Conservation (phyloP, 495 filamentous ascomycete species). For the Copromyces sp. region DNA sequence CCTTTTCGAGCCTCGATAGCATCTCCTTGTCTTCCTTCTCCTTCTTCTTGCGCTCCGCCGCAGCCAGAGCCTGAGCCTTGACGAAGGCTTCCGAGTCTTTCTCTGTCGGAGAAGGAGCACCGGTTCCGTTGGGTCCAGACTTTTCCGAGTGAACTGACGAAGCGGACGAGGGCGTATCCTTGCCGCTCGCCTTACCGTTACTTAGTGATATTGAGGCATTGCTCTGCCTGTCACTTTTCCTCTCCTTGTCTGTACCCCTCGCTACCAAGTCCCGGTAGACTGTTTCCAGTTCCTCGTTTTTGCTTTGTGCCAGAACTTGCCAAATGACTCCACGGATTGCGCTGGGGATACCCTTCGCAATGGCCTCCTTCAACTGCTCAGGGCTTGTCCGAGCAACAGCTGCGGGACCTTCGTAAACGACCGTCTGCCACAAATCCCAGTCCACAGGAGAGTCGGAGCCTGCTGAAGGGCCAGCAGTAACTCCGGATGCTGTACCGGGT, state of each 20-base stretch:
- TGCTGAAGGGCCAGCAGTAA: conserved; percentile 58
- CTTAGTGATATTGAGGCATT: conserved; percentile 18
- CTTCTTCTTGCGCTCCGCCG: conserved; percentile 61
- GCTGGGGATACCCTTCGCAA: conserved; percentile 86
- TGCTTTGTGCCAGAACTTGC: conserved; percentile 93
- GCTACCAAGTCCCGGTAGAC: conserved; percentile 75
- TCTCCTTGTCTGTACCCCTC: conserved; percentile 72
- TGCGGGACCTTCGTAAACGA: conserved; percentile 85
- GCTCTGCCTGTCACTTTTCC: conserved; percentile 42
- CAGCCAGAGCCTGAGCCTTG: conserved; percentile 55
- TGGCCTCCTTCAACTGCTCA: conserved; percentile 80
- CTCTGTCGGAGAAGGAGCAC: conserved; percentile 47
- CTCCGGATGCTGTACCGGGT: conserved; percentile 73
- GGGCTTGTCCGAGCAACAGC: conserved; percentile 76
- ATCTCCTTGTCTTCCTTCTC: conserved; percentile 63
- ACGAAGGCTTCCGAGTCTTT: conserved; percentile 52
- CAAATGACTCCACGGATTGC: conserved; percentile 94
- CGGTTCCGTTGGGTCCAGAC: conserved; percentile 55
- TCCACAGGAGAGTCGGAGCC: conserved; percentile 63
- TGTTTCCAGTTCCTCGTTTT: conserved; percentile 79
- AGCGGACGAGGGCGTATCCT: conserved; percentile 63
- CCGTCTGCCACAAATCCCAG: conserved; percentile 95
- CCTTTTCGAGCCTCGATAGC: conserved; percentile 77
- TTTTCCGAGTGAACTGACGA: conserved; percentile 76
- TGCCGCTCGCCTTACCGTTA: conserved; percentile 33